These are phyloP conservation scores for Suhomyces chickasaworum DNA, from an alignment of 1,139 yeast genomes.

Conservation along the genomic window DNA sequence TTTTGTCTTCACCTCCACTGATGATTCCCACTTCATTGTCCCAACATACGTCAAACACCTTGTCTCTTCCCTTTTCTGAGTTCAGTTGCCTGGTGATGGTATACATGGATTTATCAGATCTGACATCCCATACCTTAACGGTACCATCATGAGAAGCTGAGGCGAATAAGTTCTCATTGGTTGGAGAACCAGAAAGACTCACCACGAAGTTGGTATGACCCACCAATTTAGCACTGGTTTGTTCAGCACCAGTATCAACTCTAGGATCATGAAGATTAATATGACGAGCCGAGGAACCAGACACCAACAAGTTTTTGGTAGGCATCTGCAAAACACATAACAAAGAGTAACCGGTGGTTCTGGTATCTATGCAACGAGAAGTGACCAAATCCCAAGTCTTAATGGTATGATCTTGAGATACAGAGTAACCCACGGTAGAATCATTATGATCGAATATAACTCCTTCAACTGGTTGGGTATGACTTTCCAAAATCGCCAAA, in stretches of 20 bases:
- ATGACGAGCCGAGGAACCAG: constrained; percentile 96
- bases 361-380: constrained; percentile 78
- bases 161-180: constrained; percentile 75
- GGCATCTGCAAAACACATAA: constrained; percentile 73
- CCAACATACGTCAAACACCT: constrained; percentile 91
- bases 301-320: constrained; percentile 67
- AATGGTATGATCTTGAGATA: constrained; percentile 91
- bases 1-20: constrained; percentile 94
- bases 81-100: constrained; percentile 71
- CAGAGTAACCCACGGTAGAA: constrained; percentile 83
- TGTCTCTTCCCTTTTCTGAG: constrained; percentile 44
- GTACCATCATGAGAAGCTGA: constrained; percentile 96
- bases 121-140: constrained; percentile 91
- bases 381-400: constrained; percentile 96
- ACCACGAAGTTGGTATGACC: constrained; percentile 95
- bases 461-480: constrained; percentile 83
- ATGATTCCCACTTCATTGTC: constrained; percentile 75
- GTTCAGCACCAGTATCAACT: constrained; percentile 37
- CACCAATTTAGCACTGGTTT: constrained; percentile 63
- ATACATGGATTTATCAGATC: constrained; percentile 83
- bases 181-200: constrained; percentile 70
- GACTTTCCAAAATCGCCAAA: constrained; percentile 74
- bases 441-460: constrained; percentile 75
- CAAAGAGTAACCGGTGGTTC: constrained; percentile 84
- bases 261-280: constrained; percentile 93